Evolutionary conservation across 2,329 filamentous ascomycete genomes (phyloP).

Genomic region (Hypoxylon sp.): DNA sequence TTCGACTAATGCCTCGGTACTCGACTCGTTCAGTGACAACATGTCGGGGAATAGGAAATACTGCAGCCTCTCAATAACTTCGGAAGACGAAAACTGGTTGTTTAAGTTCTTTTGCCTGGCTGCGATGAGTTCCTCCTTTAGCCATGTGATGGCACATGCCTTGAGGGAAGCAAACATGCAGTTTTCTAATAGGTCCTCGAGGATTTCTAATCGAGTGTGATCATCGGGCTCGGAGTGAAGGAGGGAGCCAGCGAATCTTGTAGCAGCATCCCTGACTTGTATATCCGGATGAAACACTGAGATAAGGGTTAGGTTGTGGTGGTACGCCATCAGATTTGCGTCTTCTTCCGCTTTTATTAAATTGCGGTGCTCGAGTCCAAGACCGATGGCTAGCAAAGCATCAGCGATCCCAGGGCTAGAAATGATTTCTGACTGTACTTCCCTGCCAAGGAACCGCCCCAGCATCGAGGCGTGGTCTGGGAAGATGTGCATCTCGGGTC

Average conservation of each 20-base stretch:
- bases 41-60: slow-evolving; percentile 73
- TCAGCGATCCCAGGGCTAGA: slow-evolving; percentile 70
- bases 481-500: slow-evolving; percentile 70
- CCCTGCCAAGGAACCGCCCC: slow-evolving; percentile 66
- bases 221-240: slow-evolving; percentile 73
- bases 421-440: slow-evolving; percentile 64
- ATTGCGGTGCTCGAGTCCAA: slow-evolving; percentile 70
- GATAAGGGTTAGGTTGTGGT: slow-evolving; percentile 71
- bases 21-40: slow-evolving; percentile 61
- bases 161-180: slow-evolving; percentile 75
- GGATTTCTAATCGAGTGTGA: slow-evolving; percentile 70
- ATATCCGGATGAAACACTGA: slow-evolving; percentile 70
- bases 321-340: slow-evolving; percentile 70
- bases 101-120: slow-evolving; percentile 55
- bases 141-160: slow-evolving; percentile 74
- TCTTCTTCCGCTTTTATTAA: slow-evolving; percentile 57
- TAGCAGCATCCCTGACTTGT: slow-evolving; percentile 69
- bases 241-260: slow-evolving; percentile 66
- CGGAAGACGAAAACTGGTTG: slow-evolving; percentile 65
- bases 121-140: slow-evolving; percentile 72
- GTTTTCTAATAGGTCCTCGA: slow-evolving; percentile 76
- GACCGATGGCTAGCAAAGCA: slow-evolving; percentile 70
- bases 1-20: slow-evolving; percentile 62
- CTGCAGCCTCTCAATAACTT: slow-evolving; percentile 72
- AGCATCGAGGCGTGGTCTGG: slow-evolving; percentile 71